These are phyloP conservation scores for Fusarium chaquense DNA, from an alignment of 2,329 filamentous ascomycete species.

Conservation along the genomic window DNA sequence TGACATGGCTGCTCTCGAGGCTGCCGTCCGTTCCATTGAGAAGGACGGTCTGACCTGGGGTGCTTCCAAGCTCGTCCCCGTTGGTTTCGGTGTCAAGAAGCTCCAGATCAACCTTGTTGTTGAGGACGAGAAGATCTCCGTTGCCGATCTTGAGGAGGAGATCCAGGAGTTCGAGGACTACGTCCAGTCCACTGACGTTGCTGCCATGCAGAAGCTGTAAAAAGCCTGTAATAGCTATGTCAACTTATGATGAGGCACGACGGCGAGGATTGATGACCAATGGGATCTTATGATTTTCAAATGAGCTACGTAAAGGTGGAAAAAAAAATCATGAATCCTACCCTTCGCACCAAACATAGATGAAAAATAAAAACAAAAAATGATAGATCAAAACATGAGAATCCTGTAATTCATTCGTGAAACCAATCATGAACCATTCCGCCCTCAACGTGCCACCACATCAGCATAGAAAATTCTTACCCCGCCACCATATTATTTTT, in stretches of 20 bases:
- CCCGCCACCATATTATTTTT: constrained; percentile 12
- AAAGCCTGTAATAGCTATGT: constrained; percentile 40
- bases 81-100: constrained; percentile 99
- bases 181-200: constrained; percentile 93
- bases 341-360: constrained; percentile 44
- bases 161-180: constrained; percentile 90
- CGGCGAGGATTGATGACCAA: constrained; percentile 48
- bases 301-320: constrained; percentile 45
- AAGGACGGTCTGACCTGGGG: constrained; percentile 98
- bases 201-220: constrained; percentile 94
- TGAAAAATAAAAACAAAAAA: constrained; percentile 37
- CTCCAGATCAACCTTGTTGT: constrained; percentile 98
- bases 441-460: not conserved
- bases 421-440: not conserved
- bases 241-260: constrained; percentile 51
- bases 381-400: constrained; percentile 7
- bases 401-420: not conserved
- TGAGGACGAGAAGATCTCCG: constrained; percentile 95
- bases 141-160: constrained; percentile 86
- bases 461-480: not conserved
- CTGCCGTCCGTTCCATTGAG: constrained; percentile 83
- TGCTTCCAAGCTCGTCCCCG: constrained; percentile 85
- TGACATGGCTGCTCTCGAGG: constrained; percentile 85
- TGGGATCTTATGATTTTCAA: constrained; percentile 40
- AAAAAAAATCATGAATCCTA: constrained; percentile 40